A percentile compares a stretch with the other conserved stretches of the same genome.
These are phyloP conservation scores for Pulveroboletus sp. DNA, from an alignment of 768 basidiomycete genomes.

Conservation along the genomic window DNA sequence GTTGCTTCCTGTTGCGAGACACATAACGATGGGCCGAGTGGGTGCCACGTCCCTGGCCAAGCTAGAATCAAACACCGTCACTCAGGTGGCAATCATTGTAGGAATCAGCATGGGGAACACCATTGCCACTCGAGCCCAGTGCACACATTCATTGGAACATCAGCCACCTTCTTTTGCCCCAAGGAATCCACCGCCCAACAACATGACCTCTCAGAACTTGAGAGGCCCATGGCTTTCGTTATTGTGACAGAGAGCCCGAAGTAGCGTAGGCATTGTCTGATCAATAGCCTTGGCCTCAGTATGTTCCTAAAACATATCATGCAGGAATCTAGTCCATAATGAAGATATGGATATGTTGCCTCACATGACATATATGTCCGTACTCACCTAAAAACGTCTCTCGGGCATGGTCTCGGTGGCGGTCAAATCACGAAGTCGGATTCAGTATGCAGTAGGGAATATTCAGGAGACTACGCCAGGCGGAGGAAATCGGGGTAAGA, in stretches of 20 bases:
- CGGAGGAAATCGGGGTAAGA: too few relatives aligned
- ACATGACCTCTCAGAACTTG: constrained; percentile 95
- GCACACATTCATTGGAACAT: background rate
- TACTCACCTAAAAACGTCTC: too few relatives aligned
- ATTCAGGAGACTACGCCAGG: too few relatives aligned
- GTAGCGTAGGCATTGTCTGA: constrained; percentile 89
- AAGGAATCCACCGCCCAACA: constrained; percentile 42
- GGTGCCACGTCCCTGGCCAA: constrained; percentile 79
- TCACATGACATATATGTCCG: too few relatives aligned
- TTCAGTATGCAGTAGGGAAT: too few relatives aligned
- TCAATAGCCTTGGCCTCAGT: constrained; percentile 91
- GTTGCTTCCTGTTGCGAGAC: constrained; percentile 90
- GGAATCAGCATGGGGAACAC: constrained; percentile 98
- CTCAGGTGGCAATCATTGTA: constrained; percentile 82
- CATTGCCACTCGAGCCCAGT: constrained; percentile 82
- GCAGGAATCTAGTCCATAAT: too few relatives aligned
- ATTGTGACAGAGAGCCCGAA: constrained; percentile 90
- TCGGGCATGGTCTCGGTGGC: too few relatives aligned
- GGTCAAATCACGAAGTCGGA: too few relatives aligned
- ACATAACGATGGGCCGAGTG: constrained; percentile 82
- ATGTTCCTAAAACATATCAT: constrained; percentile 85
- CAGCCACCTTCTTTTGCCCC: accelerated
- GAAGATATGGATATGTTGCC: too few relatives aligned
- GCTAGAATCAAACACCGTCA: constrained; percentile 94
- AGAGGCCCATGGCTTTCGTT: constrained; percentile 88